phyloP scores from a whole-genome alignment of 2,329 filamentous ascomycete species.

The Fusarium praegraminearum region DNA sequence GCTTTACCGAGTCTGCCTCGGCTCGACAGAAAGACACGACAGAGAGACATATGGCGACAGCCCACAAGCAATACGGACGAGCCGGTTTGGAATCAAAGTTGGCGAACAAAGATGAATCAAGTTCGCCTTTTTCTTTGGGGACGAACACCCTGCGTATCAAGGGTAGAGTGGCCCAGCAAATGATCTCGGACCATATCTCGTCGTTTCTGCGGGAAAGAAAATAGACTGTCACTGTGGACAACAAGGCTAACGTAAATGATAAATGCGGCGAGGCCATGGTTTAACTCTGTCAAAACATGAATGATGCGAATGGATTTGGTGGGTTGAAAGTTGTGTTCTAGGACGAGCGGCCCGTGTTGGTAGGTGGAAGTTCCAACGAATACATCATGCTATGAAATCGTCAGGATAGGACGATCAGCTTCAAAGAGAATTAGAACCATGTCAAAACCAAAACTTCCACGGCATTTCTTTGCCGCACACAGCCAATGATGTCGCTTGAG shows the following conservation, averaged over 20 bases:
- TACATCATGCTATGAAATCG: rapidly evolving
- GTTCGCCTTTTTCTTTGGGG: rapidly evolving
- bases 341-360: rapidly evolving
- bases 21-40: background rate
- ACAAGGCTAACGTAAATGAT: background rate
- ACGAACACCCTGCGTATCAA: rapidly evolving
- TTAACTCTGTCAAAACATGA: rapidly evolving
- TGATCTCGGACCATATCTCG: background rate
- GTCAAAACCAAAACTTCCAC: too few relatives aligned
- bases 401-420: background rate
- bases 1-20: background rate
- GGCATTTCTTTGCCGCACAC: background rate
- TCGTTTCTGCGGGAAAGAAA: rapidly evolving
- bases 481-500: background rate
- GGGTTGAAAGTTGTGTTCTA: rapidly evolving
- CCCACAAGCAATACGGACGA: rapidly evolving
- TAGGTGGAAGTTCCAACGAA: rapidly evolving
- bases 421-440: too few relatives aligned
- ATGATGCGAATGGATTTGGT: background rate
- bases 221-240: background rate
- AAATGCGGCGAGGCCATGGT: background rate
- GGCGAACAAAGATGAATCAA: rapidly evolving
- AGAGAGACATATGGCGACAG: rapidly evolving
- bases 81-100: rapidly evolving
- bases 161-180: background rate